These are phyloP conservation scores for Pythium brachiatum DNA, from an alignment of 352 stramenopile species.

Conservation along the genomic window DNA sequence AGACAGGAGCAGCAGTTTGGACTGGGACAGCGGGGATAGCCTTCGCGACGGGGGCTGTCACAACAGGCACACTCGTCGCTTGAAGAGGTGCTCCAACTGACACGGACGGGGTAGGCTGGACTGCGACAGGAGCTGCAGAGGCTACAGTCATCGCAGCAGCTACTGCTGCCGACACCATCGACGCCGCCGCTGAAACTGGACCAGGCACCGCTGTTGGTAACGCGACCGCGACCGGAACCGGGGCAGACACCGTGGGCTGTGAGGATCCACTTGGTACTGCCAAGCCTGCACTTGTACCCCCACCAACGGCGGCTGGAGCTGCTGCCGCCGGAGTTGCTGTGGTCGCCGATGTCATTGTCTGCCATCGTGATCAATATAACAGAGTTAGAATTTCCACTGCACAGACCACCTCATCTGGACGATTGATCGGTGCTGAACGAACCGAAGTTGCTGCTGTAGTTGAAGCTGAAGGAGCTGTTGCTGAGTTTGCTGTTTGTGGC, in stretches of 20 bases:
- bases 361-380: background rate
- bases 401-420: background rate
- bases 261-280: slow-evolving; percentile 17
- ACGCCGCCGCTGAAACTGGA: background rate
- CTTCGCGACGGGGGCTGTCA: background rate
- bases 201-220: background rate
- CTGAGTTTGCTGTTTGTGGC: slow-evolving; percentile 29
- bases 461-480: background rate
- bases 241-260: slow-evolving; percentile 17
- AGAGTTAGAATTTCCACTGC: background rate
- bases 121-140: background rate
- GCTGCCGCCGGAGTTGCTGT: slow-evolving; percentile 13
- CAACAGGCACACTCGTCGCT: background rate
- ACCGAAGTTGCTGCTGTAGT: slow-evolving; percentile 1
- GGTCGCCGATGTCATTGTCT: slow-evolving; percentile 24
- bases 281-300: slow-evolving; percentile 8
- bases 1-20: background rate
- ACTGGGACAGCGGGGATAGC: background rate
- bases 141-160: background rate
- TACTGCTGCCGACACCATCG: background rate
- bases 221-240: background rate
- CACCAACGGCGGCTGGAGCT: slow-evolving; percentile 1
- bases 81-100: background rate
- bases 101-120: background rate
- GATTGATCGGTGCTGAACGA: background rate